Base-by-base conservation (phyloP, 306 rosid species). In the Medicago ruthenica region DNA sequence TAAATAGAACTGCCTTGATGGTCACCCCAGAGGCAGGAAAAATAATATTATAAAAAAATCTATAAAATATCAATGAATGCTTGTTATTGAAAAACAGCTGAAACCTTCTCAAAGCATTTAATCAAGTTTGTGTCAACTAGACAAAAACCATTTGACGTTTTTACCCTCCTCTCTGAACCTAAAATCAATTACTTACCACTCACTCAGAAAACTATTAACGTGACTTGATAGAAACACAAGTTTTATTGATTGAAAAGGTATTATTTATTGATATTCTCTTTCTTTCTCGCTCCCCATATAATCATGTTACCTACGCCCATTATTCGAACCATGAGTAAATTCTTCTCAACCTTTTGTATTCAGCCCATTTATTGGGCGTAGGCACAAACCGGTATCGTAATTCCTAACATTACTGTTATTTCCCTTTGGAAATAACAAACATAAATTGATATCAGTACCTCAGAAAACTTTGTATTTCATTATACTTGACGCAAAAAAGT, bases 21-120 rank as follows among this genome's bases (percentile, higher is more conserved):
- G 48, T 63, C 21, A 62, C 12, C 63, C 64, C 65, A 55, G 67
- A 54, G 20, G 63, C 9, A 63, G 40, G 18, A 50, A 51, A 11
- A 47, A 73, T 13, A 24, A 57, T 11, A 51, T 10, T 31, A 31
- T 3, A 6, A 31, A 60, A 14, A 31, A 31, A 63, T 41, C 47
- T 40, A 41, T 54, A 74, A 54, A 67, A 51, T 51, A 51, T 5
- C 58, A 45, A 45, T 22, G 31, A 63, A 62, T 62, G 51, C 71
- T 47, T 47, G 63, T 44, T n/a, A 22, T 21, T 39, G 9, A 51
- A 12, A 53, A 76, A 51, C 50, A 55, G 8, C 9, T 14, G 21
- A 66, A 76, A 76, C 8, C 80, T 10, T 22, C 63, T 36, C 47
- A 10, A 41, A 18, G 44, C 65, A 78, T 78, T 70, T 59, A 36